These are phyloP conservation scores for Rubia yunnanensis DNA, from an alignment of 257 asterid species.

Conservation along the genomic window DNA sequence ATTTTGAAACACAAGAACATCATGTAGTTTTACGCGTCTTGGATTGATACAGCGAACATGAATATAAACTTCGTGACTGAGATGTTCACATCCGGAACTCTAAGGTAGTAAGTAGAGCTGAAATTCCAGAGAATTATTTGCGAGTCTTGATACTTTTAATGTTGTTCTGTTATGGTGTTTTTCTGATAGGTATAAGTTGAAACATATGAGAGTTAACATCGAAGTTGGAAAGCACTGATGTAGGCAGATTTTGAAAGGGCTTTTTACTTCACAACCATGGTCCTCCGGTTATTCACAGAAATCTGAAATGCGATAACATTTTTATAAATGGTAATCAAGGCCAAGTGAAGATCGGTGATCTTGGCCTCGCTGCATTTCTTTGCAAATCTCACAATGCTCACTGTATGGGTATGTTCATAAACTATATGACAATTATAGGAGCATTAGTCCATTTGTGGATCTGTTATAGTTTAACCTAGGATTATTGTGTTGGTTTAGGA, in stretches of 20 bases:
- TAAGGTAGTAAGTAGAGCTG: conserved; percentile 68
- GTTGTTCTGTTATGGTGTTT: not conserved
- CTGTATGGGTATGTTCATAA: conserved; percentile 55
- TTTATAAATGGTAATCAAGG: conserved; percentile 53
- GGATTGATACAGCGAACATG: conserved; percentile 80
- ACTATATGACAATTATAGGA: not conserved
- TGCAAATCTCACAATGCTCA: conserved; percentile 45
- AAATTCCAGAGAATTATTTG: not conserved
- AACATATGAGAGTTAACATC: conserved; percentile 41
- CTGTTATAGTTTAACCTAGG: not conserved
- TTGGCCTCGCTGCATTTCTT: conserved; percentile 46
- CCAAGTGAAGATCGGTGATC: conserved; percentile 49
- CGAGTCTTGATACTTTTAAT: not conserved
- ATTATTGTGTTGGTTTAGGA: conserved; percentile 18
- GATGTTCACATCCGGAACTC: conserved; percentile 96
- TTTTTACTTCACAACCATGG: conserved; percentile 49
- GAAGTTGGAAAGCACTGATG: conserved; percentile 50
- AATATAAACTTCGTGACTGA: conserved; percentile 96
- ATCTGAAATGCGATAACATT: conserved; percentile 53
- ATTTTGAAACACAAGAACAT: conserved; percentile 75
- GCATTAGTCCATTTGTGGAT: not conserved
- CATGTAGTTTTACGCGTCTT: conserved; percentile 85
- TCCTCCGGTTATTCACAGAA: conserved; percentile 87
- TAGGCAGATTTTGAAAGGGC: conserved; percentile 44
- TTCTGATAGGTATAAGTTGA: conserved; percentile 32